Base-by-base conservation (phyloP, 1,284 basidiomycete genomes). In the Anthracocystis walkeri region DNA sequence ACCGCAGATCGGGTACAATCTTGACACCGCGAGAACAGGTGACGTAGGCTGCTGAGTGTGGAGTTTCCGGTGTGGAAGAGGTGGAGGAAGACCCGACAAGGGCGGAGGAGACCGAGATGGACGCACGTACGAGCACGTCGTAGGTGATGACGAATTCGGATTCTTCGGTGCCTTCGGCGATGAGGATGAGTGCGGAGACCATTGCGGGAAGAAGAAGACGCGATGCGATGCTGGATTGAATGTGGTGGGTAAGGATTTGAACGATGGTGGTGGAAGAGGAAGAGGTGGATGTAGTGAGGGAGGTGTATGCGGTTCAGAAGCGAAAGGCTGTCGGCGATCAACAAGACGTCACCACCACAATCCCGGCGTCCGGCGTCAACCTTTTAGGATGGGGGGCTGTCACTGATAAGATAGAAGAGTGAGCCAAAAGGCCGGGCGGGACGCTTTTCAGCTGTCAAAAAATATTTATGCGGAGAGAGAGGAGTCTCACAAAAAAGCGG, bases 111-210 rank as follows among this genome's bases (percentile, higher is more conserved):
- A 77, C 76, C 0, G 55, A 16, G 41, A 84, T 50, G 25, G 75
- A 77, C 7, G 57, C 83, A 7, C 83, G 80, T 16, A 83, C 81
- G 52, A 82, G 78, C 18, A 84, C 58, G 56, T 83, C 81, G 75
- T 83, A 82, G 33, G 77, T 73, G 58, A 81, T 80, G 68, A 75
- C 63, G 65, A 75, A 82, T 51, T 95, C 93, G 52, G 58, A 61
- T 58, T 82, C 80, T 54, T 95, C 93, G 0, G 92, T 93, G 8
- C 93, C 93, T 81, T 94, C 89, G n/a, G 93, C 91, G n/a, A 94
- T 89, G 23, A 94, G 87, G 57, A 94, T 69, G 7, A 80, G 68
- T 35, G 74, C 79, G 0, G 59, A 65, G 1, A 58, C 57, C 56
- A 70, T 70, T 29, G 12, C 42, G 33, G 21, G 31, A 18, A 3